Evolutionary conservation across 352 stramenopile genomes (phyloP), one percentile per base, ranked within the genome.

Genomic region (Phytophthora sansomeana): DNA sequence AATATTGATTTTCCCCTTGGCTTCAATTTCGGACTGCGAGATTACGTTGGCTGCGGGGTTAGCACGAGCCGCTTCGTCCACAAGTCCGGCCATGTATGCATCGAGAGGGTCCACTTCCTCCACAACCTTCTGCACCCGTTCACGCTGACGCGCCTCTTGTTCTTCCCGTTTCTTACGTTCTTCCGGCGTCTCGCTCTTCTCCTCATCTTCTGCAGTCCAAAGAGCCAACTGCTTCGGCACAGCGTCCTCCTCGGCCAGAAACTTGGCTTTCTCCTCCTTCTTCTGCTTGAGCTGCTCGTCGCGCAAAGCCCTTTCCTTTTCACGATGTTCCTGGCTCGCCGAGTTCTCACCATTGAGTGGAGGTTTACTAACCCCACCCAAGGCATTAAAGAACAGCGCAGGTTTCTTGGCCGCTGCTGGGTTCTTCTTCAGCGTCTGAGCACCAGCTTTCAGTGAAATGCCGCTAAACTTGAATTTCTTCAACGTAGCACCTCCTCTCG

Each of bases 21-120:
- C 75, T 65, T 92, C 82, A 48, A 96, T 92, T 54, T 96, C 86
- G 17, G 91, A 85, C 44, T 92, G 68, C 7, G 88, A 96, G 32
- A 96, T 96, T 30, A 96, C 86, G 29, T 95, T 95, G 0, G 86
- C 73, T 6, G 84, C 78, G 10, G 86, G 82, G 29, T 93, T 85
- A 14, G 67, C 73, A 16, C 89, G 80, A 16, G 83, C 81, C 8
- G 83, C 80, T 63, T 93, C 80, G 47, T 95, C 87, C 5, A 90
- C 82, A 4, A 96, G 71, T 11, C 87, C 88, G 38, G 88, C 88
- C 88, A 96, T 96, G 63, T 94, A 96, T 5, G 86, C 88, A 61
- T 96, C 88, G 29, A 96, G 51, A 14, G 88, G 88, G 55, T 96
- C 88, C 26, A 93, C 80, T 64, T 94, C 84, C 47, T 95, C 78